Percentiles rank a stretch among this genome's conserved stretches.
These are phyloP conservation scores for Lupinus albus DNA, from an alignment of 306 rosid species.

Conservation along the genomic window DNA sequence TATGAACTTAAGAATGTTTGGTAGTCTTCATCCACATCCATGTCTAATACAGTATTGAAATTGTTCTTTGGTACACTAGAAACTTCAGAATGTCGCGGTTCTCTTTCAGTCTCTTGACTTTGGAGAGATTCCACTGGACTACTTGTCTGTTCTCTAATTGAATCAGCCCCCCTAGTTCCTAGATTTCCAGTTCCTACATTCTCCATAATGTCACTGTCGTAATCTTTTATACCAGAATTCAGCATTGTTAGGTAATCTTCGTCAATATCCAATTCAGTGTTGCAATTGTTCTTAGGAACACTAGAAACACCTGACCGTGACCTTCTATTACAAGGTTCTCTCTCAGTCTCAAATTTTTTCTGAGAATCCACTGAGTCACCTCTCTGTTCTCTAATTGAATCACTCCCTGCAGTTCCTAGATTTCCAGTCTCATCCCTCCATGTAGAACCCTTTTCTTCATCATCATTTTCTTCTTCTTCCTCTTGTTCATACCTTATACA, in stretches of 20 bases:
- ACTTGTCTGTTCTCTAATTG: neutral
- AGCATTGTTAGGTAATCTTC: conserved; percentile 41
- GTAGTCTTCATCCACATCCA: conserved; percentile 45
- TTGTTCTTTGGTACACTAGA: conserved; percentile 8
- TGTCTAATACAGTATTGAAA: conserved; percentile 7
- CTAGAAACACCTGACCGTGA: neutral
- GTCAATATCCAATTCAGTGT: conserved; percentile 23
- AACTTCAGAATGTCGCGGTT: neutral
- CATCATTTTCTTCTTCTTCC: conserved; percentile 21
- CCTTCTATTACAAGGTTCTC: conserved; percentile 13
- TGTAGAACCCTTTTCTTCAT: neutral
- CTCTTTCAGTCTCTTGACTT: conserved; percentile 15
- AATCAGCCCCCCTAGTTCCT: neutral
- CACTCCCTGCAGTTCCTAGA: too few relatives aligned
- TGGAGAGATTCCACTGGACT: neutral
- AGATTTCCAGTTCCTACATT: neutral
- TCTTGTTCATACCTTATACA: conserved; percentile 39
- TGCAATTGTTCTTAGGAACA: conserved; percentile 7
- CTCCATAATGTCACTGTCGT: conserved; percentile 19
- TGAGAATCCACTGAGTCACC: neutral
- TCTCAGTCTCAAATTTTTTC: conserved; percentile 6
- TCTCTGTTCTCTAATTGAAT: neutral
- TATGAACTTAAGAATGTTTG: conserved; percentile 28
- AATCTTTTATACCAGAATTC: conserved; percentile 11
- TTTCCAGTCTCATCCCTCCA: too few relatives aligned